A percentile compares a stretch with the other conserved stretches of the same genome.
Evolutionary conservation across 768 basidiomycete genomes (phyloP).

Genomic region (Kwoniella sp.): DNA sequence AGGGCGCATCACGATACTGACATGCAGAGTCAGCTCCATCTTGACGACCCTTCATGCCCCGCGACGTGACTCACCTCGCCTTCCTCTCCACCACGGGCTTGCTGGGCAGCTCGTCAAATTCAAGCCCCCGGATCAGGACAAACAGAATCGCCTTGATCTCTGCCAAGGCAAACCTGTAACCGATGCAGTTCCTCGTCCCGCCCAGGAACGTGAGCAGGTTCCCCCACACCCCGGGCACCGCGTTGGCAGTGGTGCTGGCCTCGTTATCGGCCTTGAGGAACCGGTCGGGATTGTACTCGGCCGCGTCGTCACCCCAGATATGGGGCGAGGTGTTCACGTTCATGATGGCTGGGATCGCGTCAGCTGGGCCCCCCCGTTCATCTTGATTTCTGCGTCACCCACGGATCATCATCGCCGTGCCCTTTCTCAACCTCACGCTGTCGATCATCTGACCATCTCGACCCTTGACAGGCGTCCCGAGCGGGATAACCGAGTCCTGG

Average conservation of each 20-base stretch:
- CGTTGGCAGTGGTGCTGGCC: slow-evolving; percentile 18
- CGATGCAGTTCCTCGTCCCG: slow-evolving; percentile 46
- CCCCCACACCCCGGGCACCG: slow-evolving; percentile 47
- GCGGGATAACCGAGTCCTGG: slow-evolving; percentile 31
- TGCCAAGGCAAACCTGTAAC: slow-evolving; percentile 49
- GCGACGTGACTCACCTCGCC: slow-evolving; percentile 32
- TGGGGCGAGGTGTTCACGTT: slow-evolving; percentile 38
- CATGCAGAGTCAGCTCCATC: not conserved
- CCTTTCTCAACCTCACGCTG: slow-evolving; percentile 38
- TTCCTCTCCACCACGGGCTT: slow-evolving; percentile 44
- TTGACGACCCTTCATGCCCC: not conserved
- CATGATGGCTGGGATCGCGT: slow-evolving; percentile 38
- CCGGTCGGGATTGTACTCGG: slow-evolving; percentile 40
- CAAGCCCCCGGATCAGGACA: slow-evolving; percentile 43
- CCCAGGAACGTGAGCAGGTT: slow-evolving; percentile 48
- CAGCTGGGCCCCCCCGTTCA: not conserved
- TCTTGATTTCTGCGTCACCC: no score
- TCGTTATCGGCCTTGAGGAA: slow-evolving; percentile 23
- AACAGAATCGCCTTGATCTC: slow-evolving; percentile 50
- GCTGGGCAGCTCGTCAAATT: slow-evolving; percentile 41
- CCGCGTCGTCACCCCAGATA: slow-evolving; percentile 47
- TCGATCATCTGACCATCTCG: slow-evolving; percentile 44
- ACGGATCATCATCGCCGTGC: slow-evolving; percentile 45
- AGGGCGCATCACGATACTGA: slow-evolving; percentile 44
- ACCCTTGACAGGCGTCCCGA: slow-evolving; percentile 41